phyloP scores from a whole-genome alignment of 2,329 filamentous ascomycete species.

The Dactylellina cionopaga region DNA sequence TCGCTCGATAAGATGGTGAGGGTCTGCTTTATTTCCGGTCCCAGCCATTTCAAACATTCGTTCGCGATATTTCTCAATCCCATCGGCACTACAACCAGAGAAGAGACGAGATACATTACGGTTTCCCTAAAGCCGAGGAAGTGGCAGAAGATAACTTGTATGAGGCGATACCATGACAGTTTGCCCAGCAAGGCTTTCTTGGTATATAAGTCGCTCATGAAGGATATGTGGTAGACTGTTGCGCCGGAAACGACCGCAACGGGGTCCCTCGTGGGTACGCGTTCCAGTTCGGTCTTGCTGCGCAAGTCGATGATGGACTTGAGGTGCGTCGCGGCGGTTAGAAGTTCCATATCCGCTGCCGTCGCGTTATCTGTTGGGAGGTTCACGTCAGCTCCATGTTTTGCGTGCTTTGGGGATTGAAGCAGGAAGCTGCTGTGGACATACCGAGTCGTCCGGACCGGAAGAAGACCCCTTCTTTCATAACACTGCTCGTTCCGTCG shows the following conservation, averaged over 20 bases:
- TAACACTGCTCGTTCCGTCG: constrained; percentile 58
- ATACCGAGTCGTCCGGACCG: constrained; percentile 73
- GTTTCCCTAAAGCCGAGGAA: constrained; percentile 73
- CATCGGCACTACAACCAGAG: constrained; percentile 75
- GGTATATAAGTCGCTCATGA: constrained; percentile 16
- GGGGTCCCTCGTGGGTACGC: constrained; percentile 64
- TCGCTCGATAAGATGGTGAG: constrained; percentile 65
- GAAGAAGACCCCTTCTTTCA: constrained; percentile 73
- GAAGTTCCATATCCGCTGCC: constrained; percentile 68
- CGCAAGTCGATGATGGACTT: constrained; percentile 81
- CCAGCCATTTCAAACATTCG: constrained; percentile 75
- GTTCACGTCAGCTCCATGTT: background rate
- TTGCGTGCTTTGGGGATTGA: background rate
- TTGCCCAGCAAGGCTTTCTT: constrained; percentile 25
- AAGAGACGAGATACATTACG: constrained; percentile 75
- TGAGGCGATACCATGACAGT: constrained; percentile 56
- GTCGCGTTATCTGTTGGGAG: constrained; percentile 74
- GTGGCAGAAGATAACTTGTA: constrained; percentile 72
- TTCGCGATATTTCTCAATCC: constrained; percentile 77
- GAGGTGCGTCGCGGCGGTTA: constrained; percentile 72
- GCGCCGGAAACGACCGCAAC: constrained; percentile 65
- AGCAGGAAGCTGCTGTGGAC: constrained; percentile 14
- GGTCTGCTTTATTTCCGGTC: constrained; percentile 68
- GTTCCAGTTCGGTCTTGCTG: constrained; percentile 68
- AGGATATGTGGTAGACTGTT: constrained; percentile 29